These are phyloP conservation scores for Dactylellina leptospora DNA, from an alignment of 2,329 filamentous ascomycete genomes.

Conservation along the genomic window DNA sequence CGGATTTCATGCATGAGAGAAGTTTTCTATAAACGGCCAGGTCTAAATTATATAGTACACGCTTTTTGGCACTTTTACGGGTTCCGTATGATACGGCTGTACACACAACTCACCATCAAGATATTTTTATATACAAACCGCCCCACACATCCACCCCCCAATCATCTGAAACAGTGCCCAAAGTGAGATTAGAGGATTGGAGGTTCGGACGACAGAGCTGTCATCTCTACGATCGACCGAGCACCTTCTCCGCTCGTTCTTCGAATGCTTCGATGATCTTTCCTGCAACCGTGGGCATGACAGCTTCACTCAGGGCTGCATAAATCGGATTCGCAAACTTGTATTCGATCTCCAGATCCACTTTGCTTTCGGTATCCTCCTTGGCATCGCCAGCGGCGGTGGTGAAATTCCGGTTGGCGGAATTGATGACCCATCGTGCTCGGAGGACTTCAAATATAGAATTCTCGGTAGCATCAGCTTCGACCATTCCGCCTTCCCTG, in stretches of 20 bases:
- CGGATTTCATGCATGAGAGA: too few relatives aligned
- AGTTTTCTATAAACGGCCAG: too few relatives aligned
- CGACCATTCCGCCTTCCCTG: conserved; percentile 61
- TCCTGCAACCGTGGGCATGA: conserved; percentile 83
- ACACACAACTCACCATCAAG: too few relatives aligned
- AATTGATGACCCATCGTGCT: conserved; percentile 73
- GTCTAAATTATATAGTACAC: too few relatives aligned
- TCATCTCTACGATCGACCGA: conserved; percentile 36
- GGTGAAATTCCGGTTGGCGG: conserved; percentile 60
- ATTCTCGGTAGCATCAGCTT: conserved; percentile 61
- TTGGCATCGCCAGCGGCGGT: conserved; percentile 60
- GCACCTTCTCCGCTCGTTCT: conserved; percentile 45
- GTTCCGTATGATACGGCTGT: too few relatives aligned
- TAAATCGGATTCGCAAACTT: conserved; percentile 90
- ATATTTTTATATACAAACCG: too few relatives aligned
- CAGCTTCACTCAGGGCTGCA: conserved; percentile 78
- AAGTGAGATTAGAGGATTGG: too few relatives aligned
- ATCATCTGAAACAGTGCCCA: too few relatives aligned
- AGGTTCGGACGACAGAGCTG: too few relatives aligned
- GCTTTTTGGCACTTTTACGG: too few relatives aligned
- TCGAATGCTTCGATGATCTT: conserved; percentile 96
- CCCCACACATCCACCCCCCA: too few relatives aligned
- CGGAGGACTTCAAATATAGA: conserved; percentile 73
- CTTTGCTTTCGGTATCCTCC: conserved; percentile 68
- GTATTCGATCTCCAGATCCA: conserved; percentile 79